Evolutionary conservation across 1,284 basidiomycete species (phyloP).

Genomic region (Sanghuangporus baumii): DNA sequence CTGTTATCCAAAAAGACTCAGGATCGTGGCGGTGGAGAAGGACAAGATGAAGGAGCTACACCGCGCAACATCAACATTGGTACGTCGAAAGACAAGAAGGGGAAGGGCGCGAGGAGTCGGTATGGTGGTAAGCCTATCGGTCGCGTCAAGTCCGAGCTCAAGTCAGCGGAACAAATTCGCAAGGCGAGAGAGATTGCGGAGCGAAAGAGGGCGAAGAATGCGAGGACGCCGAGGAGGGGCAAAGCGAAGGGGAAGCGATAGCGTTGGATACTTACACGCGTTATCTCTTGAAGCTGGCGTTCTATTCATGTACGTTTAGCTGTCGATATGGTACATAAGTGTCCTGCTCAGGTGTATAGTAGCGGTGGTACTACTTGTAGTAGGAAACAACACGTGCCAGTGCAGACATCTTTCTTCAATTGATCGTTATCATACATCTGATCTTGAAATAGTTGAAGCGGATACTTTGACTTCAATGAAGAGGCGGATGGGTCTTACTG

Average conservation of each 20-base stretch:
- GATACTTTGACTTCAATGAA: too few relatives aligned
- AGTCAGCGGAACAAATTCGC: conserved; percentile 79
- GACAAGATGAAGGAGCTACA: conserved; percentile 13
- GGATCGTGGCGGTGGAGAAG: conserved; percentile 24
- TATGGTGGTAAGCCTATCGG: conserved; percentile 54
- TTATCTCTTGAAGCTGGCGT: too few relatives aligned
- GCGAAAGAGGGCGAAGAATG: conserved; percentile 69
- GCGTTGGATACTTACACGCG: not conserved
- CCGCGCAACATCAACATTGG: conserved; percentile 17
- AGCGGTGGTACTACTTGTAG: too few relatives aligned
- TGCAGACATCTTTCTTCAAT: too few relatives aligned
- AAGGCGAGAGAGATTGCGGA: conserved; percentile 62
- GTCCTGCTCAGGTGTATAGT: too few relatives aligned
- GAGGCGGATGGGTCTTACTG: too few relatives aligned
- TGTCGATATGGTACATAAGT: too few relatives aligned
- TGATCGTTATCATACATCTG: too few relatives aligned
- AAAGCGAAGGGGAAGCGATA: conserved; percentile 44
- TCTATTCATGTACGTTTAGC: too few relatives aligned
- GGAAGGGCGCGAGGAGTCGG: conserved; percentile 33
- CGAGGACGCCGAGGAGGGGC: conserved; percentile 52
- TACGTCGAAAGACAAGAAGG: conserved; percentile 27
- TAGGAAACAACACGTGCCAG: too few relatives aligned
- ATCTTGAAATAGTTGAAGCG: too few relatives aligned
- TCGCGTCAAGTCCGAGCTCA: conserved; percentile 73
- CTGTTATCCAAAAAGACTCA: conserved; percentile 51